Percentiles rank a stretch among this genome's conserved stretches.
These are phyloP conservation scores for Nannochloris sp. DNA, from an alignment of 139 green algal genomes.

Conservation along the genomic window DNA sequence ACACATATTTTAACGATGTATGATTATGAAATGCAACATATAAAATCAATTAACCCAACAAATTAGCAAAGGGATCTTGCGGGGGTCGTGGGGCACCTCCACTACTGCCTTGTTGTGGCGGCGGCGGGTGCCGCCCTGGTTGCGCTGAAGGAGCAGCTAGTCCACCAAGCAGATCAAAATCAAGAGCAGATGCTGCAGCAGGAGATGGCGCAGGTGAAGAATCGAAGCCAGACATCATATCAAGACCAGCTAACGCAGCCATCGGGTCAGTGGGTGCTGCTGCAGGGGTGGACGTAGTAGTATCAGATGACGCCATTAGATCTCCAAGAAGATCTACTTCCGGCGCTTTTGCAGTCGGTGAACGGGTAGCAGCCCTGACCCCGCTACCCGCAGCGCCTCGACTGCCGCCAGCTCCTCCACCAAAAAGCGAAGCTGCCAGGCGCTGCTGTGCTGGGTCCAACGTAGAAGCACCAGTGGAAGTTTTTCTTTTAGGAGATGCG, in stretches of 20 bases:
- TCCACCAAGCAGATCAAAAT: background rate
- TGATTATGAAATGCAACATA: background rate
- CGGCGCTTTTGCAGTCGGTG: background rate
- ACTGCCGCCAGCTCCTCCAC: background rate
- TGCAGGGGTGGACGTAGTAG: too few relatives aligned
- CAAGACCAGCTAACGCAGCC: background rate
- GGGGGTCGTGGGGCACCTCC: background rate
- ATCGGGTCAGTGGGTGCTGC: background rate
- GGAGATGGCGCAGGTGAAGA: background rate
- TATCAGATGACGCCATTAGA: too few relatives aligned
- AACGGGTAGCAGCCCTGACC: background rate
- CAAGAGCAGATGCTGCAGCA: background rate
- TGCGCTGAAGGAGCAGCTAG: background rate
- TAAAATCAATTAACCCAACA: conserved; percentile 14
- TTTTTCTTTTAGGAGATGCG: too few relatives aligned
- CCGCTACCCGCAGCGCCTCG: background rate
- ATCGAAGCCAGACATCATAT: background rate
- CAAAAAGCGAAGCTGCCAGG: conserved; percentile 32
- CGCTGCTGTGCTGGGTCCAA: conserved; percentile 20
- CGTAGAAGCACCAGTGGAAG: too few relatives aligned
- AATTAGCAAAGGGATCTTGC: conserved; percentile 21
- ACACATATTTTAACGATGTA: background rate
- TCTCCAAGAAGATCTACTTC: conserved; percentile 21
- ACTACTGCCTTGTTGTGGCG: background rate
- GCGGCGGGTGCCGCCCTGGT: background rate